These are phyloP conservation scores for Candida freyschussii DNA, from an alignment of 1,139 yeast genomes.

Conservation along the genomic window DNA sequence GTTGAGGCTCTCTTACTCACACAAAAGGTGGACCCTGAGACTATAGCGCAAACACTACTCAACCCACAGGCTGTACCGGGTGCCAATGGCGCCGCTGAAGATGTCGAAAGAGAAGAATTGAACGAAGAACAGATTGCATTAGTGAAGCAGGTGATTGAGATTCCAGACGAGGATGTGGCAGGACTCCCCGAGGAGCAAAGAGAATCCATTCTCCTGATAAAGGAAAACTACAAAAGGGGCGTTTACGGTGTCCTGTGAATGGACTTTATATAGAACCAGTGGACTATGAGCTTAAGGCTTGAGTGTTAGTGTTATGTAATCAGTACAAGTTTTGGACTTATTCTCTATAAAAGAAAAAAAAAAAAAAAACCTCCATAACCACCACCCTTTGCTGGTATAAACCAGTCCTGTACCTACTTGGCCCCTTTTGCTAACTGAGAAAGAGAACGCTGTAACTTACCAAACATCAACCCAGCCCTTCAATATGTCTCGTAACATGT, in stretches of 20 bases:
- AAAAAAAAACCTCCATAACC: too few relatives aligned
- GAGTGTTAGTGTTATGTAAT: too few relatives aligned
- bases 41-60: constrained; percentile 28
- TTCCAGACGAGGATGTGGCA: constrained; percentile 61
- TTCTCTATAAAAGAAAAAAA: too few relatives aligned
- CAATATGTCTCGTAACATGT: constrained; percentile 17
- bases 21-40: constrained; percentile 29
- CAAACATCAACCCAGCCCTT: neutral
- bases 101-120: constrained; percentile 32
- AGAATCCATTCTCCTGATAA: constrained; percentile 35
- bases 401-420: too few relatives aligned
- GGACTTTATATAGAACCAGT: too few relatives aligned
- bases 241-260: too few relatives aligned
- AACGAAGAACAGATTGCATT: constrained; percentile 47
- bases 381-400: too few relatives aligned
- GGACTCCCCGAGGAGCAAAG: constrained; percentile 57
- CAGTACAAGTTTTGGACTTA: too few relatives aligned
- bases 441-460: too few relatives aligned
- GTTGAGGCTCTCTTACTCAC: constrained; percentile 68
- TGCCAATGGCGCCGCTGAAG: constrained; percentile 2
- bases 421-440: too few relatives aligned
- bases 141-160: constrained; percentile 50
- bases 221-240: constrained; percentile 41
- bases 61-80: constrained; percentile 6
- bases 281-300: too few relatives aligned